phyloP scores from a whole-genome alignment of 1,284 basidiomycete species.

The Hortiboletus rubellus region DNA sequence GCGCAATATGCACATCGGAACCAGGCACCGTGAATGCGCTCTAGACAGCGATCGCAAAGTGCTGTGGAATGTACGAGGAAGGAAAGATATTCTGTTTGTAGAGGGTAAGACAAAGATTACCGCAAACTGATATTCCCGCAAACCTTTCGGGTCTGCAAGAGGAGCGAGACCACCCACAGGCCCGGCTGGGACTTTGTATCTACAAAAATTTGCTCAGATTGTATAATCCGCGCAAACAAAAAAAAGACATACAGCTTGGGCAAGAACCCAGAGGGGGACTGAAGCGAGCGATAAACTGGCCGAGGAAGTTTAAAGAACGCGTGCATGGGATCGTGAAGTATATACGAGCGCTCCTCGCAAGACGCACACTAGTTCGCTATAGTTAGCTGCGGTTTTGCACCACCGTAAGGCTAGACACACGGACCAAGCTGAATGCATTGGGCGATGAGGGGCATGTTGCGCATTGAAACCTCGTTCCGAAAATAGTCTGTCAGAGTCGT shows the following conservation, averaged over 20 bases:
- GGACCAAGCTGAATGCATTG: conserved; percentile 62
- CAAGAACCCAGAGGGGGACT: conserved; percentile 59
- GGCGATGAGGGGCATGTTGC: conserved; percentile 70
- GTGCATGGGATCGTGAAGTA: conserved; percentile 78
- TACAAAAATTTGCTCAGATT: not conserved
- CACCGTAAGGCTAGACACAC: conserved; percentile 18
- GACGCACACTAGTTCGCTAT: conserved; percentile 61
- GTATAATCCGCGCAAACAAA: conserved; percentile 15
- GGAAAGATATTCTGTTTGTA: conserved; percentile 61
- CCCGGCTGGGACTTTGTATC: conserved; percentile 71
- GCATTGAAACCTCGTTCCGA: conserved; percentile 75
- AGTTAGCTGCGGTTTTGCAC: conserved; percentile 6
- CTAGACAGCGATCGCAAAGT: conserved; percentile 77
- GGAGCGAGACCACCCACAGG: conserved; percentile 44
- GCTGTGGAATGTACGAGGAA: conserved; percentile 65
- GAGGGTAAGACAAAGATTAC: not conserved
- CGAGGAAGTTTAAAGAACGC: conserved; percentile 84
- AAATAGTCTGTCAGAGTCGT: conserved; percentile 49
- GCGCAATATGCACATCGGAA: conserved; percentile 85
- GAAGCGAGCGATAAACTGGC: conserved; percentile 70
- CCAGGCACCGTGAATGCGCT: conserved; percentile 77
- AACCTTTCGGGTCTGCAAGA: conserved; percentile 60
- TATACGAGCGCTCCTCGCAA: conserved; percentile 78
- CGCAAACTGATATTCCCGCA: conserved; percentile 8
- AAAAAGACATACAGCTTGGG: conserved; percentile 56